phyloP scores from a whole-genome alignment of 2,329 filamentous ascomycete species.

The Fusarium armeniacum region DNA sequence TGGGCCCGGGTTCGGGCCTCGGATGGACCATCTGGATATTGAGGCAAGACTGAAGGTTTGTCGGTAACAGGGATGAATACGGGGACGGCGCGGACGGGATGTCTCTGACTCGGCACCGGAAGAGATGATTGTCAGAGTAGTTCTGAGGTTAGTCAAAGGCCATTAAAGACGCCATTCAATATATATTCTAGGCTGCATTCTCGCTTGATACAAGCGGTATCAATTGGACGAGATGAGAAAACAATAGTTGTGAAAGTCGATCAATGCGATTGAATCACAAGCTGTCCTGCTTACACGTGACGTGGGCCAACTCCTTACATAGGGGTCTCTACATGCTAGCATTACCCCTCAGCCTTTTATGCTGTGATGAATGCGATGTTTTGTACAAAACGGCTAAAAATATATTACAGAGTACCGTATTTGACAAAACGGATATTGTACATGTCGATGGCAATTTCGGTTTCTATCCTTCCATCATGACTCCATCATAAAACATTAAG shows the following conservation, averaged over 20 bases:
- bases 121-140: constrained; percentile 1
- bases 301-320: constrained; percentile 31
- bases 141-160: constrained; percentile 13
- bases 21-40: constrained; percentile 45
- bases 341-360: neutral
- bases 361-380: neutral
- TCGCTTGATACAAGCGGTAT: constrained; percentile 14
- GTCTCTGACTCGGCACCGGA: neutral
- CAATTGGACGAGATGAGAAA: constrained; percentile 1
- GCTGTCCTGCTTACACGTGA: constrained; percentile 43
- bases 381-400: neutral
- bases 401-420: neutral
- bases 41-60: constrained; percentile 8
- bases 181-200: constrained; percentile 28
- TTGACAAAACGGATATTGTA: neutral
- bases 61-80: neutral
- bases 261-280: constrained; percentile 5
- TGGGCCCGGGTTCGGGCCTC: constrained; percentile 38
- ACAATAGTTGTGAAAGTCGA: constrained; percentile 1
- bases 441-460: constrained; percentile 10
- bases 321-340: neutral
- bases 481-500: constrained; percentile 10
- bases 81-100: neutral
- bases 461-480: constrained; percentile 2
- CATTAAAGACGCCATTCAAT: constrained; percentile 33